Evolutionary conservation across 208 protist genomes (phyloP).

Genomic region (Phytomonas sp.): DNA sequence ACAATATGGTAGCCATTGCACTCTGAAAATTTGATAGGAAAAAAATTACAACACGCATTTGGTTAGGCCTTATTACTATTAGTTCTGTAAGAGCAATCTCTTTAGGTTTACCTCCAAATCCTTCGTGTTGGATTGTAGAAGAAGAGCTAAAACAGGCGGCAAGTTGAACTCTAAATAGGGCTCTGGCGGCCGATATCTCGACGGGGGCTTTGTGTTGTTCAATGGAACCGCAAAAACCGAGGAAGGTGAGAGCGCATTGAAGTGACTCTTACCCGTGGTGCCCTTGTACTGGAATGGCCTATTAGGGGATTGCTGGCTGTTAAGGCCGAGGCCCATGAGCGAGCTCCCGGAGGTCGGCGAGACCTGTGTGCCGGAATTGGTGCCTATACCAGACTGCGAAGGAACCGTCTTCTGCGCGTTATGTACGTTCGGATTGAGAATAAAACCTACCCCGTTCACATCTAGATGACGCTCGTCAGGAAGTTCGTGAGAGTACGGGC

Average conservation of each 20-base stretch:
- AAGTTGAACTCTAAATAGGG: slow-evolving; percentile 81
- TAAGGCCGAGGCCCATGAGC: slow-evolving; percentile 34
- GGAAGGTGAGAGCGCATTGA: too few relatives aligned
- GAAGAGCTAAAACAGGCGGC: slow-evolving; percentile 76
- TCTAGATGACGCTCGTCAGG: slow-evolving; percentile 86
- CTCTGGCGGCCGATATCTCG: slow-evolving; percentile 78
- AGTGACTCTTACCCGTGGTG: too few relatives aligned
- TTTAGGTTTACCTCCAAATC: slow-evolving; percentile 40
- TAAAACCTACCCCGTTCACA: slow-evolving; percentile 79
- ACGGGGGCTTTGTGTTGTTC: slow-evolving; percentile 30
- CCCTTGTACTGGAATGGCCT: neutral
- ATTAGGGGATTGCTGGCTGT: slow-evolving; percentile 8
- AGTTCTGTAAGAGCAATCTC: slow-evolving; percentile 53
- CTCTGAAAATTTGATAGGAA: slow-evolving; percentile 5
- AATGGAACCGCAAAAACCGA: too few relatives aligned
- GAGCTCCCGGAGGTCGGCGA: slow-evolving; percentile 19
- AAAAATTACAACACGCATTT: slow-evolving; percentile 1
- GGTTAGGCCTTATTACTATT: neutral
- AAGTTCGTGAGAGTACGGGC: slow-evolving; percentile 80
- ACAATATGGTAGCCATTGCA: neutral
- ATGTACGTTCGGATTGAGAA: slow-evolving; percentile 83
- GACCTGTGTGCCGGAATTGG: slow-evolving; percentile 11
- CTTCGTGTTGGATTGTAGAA: slow-evolving; percentile 34
- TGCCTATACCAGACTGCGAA: slow-evolving; percentile 16
- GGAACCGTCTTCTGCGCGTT: slow-evolving; percentile 80